Evolutionary conservation across 192 early-diverging fungal species (phyloP), one percentile per base, ranked within the genome.

Genomic region (Funneliformis geosporum): DNA sequence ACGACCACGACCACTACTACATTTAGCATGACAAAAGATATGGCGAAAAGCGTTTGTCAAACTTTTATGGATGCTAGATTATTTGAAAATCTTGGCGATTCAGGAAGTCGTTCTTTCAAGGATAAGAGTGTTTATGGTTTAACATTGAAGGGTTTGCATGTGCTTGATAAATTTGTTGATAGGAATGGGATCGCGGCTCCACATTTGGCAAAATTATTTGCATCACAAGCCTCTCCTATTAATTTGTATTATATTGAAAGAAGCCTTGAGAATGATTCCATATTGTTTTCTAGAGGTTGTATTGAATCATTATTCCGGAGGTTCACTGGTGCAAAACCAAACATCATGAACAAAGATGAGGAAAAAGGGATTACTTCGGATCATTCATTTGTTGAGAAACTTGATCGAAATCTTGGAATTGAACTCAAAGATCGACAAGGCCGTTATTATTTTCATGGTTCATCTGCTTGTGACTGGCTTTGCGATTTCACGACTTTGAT

Each of bases 1-100:
- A 85, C 86, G 8, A 87, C 86, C 14, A 88, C 88, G 0, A 86
- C 85, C 10, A 90, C 88, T 5, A 90, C 89, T 3, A 89, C 88
- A 11, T 89, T 90, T 66, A 88, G 85, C 12, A 87, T 90, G 82
- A 83, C 86, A 14, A 60, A 82, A 38, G 88, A 89, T 42, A 88
- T 90, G 88, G 87, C 89, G 47, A 88, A 86, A 65, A 86, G 81
- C 59, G 71, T 90, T 0, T 86, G 85, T 60, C 84, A 88, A 61
- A 83, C 86, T n/a, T 89, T 90, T 46, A 81, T 90, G 78, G 84
- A 87, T 23, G 86, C 89, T 9, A 82, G 85, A 16, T 76, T 89
- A 14, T 82, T 87, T 59, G 86, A 85, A 60, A 84, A 83, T 25
- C 81, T 84, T 5, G 44, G 80, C 0, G 89, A 90, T 59, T 80